Evolutionary conservation across 176 grass and related monocot genomes (phyloP).

Genomic region (Zea luxurians): DNA sequence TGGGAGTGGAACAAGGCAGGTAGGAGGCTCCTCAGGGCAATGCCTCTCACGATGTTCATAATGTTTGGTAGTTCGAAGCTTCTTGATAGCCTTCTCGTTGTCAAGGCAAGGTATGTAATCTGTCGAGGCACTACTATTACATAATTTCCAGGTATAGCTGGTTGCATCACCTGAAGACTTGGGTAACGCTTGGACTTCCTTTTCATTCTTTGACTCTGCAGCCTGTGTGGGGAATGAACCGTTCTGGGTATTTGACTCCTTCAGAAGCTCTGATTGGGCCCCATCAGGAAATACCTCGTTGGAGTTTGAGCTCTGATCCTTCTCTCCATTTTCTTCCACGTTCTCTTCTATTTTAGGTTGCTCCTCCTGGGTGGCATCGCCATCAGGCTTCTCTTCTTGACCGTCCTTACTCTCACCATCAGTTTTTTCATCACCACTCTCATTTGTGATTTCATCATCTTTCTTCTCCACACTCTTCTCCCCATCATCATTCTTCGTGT

Average conservation of each 20-base stretch:
- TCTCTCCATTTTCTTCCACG: conserved; percentile 61
- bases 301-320: conserved; percentile 41
- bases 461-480: conserved; percentile 28
- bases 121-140: conserved; percentile 50
- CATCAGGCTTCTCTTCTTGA: conserved; percentile 52
- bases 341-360: conserved; percentile 56
- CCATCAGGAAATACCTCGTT: conserved; percentile 69
- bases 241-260: conserved; percentile 75
- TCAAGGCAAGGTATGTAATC: conserved; percentile 99
- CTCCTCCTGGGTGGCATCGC: conserved; percentile 27
- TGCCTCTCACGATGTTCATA: conserved; percentile 97
- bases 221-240: conserved; percentile 77
- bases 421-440: conserved; percentile 38
- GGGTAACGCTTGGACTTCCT: conserved; percentile 53
- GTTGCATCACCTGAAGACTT: conserved; percentile 42
- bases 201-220: conserved; percentile 85
- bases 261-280: conserved; percentile 80
- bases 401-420: conserved; percentile 44
- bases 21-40: conserved; percentile 80
- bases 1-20: conserved; percentile 85
- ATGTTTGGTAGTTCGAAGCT: conserved; percentile 77
- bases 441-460: conserved; percentile 45
- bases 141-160: conserved; percentile 83
- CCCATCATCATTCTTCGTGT: conserved; percentile 19
- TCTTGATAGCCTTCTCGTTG: conserved; percentile 89